Base-by-base conservation (phyloP, 495 filamentous ascomycete species). In the Chaetomium fimeti region DNA sequence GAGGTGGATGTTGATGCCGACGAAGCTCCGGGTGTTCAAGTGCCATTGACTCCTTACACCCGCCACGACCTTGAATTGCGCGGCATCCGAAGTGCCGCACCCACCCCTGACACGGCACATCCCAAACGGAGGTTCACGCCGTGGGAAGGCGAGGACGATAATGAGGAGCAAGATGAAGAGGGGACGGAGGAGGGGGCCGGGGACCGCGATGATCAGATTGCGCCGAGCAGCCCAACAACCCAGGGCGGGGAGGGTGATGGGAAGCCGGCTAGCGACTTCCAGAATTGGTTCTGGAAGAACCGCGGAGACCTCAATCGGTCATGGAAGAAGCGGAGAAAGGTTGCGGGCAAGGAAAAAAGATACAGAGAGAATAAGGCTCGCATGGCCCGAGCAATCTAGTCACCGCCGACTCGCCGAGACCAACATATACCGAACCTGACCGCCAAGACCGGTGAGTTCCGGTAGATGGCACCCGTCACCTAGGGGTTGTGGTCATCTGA, bases 51-150 rank as follows among this genome's bases (percentile, higher is more conserved):
- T 0, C 92, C 92, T 0, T 95, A 87, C 71, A 89, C 88, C 2
- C 87, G 87, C 62, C 83, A 84, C 62, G 92, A 97, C 63, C 80
- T 93, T 13, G 88, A 91, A 68, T 81, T 80, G 60, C 84, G 92
- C 43, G 85, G 85, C 20, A 66, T 89, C 18, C 81, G 92, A 49
- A 95, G 91, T 68, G 93, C 93, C 13, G 94, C 94, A 0, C 94
- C 94, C 2, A 98, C 94, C 0, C 94, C 94, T 1, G 94, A 98
- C 70, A 98, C 94, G 0, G 90, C 91, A n/a, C 84, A 89, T 61
- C 86, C 87, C 22, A 83, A 78, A 36, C 81, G 83, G 22, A 77
- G 82, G 43, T 83, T 82, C 61, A 80, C 79, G 64, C 73, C 81
- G 6, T 85, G 82, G 83, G 75, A 72, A 20, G 71, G 73, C 1